These are phyloP conservation scores for Colletotrichum acutatum DNA, from an alignment of 2,329 filamentous ascomycete species.

Conservation along the genomic window DNA sequence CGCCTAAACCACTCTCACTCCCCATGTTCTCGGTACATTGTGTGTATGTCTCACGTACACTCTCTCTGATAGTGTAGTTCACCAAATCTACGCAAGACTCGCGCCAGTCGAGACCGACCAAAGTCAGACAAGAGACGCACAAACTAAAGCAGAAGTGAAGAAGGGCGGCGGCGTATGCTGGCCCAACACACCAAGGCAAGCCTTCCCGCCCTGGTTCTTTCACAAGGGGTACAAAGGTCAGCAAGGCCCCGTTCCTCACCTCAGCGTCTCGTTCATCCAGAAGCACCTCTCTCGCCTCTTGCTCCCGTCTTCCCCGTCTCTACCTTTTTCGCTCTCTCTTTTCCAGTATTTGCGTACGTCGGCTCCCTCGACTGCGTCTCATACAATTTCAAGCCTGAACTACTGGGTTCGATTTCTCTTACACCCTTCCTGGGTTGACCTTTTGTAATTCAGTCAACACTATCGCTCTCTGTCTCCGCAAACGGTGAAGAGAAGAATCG, in stretches of 20 bases:
- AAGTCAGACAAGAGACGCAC: neutral
- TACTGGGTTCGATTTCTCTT: neutral
- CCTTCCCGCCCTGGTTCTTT: neutral
- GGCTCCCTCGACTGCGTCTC: neutral
- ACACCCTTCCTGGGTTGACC: neutral
- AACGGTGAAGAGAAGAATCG: neutral
- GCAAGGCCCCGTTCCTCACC: constrained; percentile 21
- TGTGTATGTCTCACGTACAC: neutral
- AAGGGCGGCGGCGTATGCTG: neutral
- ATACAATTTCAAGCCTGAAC: neutral
- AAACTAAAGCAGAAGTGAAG: constrained; percentile 4
- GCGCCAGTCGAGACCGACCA: constrained; percentile 4
- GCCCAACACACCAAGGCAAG: constrained; percentile 20
- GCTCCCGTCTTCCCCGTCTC: neutral
- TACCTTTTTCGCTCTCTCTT: neutral
- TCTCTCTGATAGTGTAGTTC: neutral
- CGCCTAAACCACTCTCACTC: neutral
- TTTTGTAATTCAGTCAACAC: neutral
- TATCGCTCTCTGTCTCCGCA: neutral
- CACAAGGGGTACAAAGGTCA: constrained; percentile 16
- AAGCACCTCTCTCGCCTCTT: constrained; percentile 11
- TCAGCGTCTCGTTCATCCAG: neutral
- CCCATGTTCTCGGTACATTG: neutral
- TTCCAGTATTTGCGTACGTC: neutral
- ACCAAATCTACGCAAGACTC: neutral